Percentiles rank a stretch among this genome's conserved stretches.
These are phyloP conservation scores for Cyclocybe cylindracea DNA, from an alignment of 768 basidiomycete species.

Conservation along the genomic window DNA sequence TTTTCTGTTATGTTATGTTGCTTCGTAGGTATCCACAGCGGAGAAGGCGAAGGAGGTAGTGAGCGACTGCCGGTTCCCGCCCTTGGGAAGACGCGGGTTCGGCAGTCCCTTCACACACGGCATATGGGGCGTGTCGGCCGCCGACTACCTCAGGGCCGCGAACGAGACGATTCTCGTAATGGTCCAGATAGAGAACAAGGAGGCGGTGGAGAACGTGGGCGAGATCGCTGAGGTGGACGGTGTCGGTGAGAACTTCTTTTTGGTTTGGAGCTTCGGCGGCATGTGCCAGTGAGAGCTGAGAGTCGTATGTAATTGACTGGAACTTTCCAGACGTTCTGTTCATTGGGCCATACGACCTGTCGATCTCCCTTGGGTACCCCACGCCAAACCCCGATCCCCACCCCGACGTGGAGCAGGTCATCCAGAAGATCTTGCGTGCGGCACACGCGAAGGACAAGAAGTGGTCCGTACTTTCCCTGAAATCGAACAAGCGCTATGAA, in stretches of 20 bases:
- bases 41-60: constrained; percentile 59
- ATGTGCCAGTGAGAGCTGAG: constrained; percentile 5
- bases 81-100: constrained; percentile 61
- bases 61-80: constrained; percentile 61
- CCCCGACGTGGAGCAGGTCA: constrained; percentile 60
- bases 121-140: constrained; percentile 51
- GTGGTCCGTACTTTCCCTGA: constrained; percentile 41
- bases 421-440: constrained; percentile 51
- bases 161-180: constrained; percentile 58
- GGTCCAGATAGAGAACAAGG: constrained; percentile 68
- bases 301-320: constrained; percentile 26
- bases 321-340: constrained; percentile 42
- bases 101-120: constrained; percentile 65
- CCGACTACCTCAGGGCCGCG: constrained; percentile 55
- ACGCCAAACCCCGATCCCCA: constrained; percentile 66
- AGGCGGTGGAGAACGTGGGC: constrained; percentile 59
- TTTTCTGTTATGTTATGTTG: too few relatives aligned
- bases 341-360: constrained; percentile 71
- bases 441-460: constrained; percentile 62
- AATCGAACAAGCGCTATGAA: neutral
- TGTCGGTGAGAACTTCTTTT: constrained; percentile 43
- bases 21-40: constrained; percentile 51
- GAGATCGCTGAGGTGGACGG: constrained; percentile 64
- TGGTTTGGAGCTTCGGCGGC: neutral
- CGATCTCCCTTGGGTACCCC: constrained; percentile 59